Conservation (phyloP, 148 eudicot species). For the Suaeda aralocaspica region DNA sequence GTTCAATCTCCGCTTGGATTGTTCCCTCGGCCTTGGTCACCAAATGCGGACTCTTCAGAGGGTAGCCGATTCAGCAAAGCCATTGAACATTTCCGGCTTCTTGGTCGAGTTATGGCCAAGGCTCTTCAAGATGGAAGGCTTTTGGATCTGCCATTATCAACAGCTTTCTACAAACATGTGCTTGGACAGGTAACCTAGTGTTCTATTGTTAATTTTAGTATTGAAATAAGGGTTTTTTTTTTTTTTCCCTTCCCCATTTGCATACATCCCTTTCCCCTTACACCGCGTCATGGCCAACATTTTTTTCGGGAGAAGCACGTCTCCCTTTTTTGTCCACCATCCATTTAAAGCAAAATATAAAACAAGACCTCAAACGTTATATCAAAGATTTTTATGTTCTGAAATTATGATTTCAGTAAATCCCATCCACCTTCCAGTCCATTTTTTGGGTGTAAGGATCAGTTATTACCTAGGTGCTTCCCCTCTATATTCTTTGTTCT, state of each 20-base stretch:
- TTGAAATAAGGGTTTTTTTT: no score
- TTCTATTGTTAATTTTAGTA: neutral
- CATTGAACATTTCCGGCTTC: slow-evolving; percentile 67
- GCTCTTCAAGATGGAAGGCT: slow-evolving; percentile 99
- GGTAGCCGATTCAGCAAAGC: slow-evolving; percentile 64
- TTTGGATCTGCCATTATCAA: slow-evolving; percentile 79
- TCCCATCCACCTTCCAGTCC: neutral
- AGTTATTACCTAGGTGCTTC: neutral
- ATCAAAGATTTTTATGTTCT: no score
- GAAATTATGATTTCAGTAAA: no score
- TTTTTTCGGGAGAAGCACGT: neutral
- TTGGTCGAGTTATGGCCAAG: slow-evolving; percentile 96
- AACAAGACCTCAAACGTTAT: no score
- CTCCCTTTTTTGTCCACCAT: no score
- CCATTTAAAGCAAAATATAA: no score
- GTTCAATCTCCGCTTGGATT: slow-evolving; percentile 78
- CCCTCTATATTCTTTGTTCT: neutral
- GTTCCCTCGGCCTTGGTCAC: slow-evolving; percentile 93
- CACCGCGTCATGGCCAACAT: neutral
- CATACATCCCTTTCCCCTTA: no score
- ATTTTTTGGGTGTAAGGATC: neutral
- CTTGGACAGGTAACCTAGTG: slow-evolving; percentile 66
- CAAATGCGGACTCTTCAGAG: slow-evolving; percentile 51
- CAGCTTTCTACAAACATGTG: slow-evolving; percentile 78
- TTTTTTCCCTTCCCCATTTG: no score